A percentile compares a stretch with the other conserved stretches of the same genome.
These are phyloP conservation scores for Solanum sparsipilum DNA, from an alignment of 257 asterid species.

Conservation along the genomic window DNA sequence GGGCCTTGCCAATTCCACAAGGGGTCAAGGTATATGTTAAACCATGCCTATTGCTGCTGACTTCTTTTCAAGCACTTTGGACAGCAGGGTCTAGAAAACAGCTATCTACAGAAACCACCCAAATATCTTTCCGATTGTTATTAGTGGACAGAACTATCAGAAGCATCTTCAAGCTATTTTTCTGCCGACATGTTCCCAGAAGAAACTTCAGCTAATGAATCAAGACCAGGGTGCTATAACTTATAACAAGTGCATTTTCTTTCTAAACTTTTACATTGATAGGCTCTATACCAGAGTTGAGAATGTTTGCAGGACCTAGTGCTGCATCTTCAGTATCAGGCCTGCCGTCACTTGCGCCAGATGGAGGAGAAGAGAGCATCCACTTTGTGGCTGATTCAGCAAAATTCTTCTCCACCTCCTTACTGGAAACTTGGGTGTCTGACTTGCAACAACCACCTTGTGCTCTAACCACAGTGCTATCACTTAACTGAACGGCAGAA, in stretches of 20 bases:
- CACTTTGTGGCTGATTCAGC: background rate
- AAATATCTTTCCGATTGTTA: background rate
- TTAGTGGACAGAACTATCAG: background rate
- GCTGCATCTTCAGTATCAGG: background rate
- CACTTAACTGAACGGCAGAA: background rate
- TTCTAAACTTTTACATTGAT: background rate
- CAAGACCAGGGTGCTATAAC: background rate
- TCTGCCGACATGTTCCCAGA: background rate
- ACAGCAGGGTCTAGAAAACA: background rate
- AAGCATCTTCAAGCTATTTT: background rate
- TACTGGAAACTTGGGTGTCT: slow-evolving; percentile 1
- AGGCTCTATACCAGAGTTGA: background rate
- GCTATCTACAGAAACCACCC: background rate
- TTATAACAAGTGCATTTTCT: background rate
- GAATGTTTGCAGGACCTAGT: background rate
- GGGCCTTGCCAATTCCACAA: background rate
- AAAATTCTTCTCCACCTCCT: background rate
- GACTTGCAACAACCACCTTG: background rate
- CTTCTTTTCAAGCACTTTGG: slow-evolving; percentile 3
- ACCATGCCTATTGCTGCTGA: background rate
- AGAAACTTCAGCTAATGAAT: background rate
- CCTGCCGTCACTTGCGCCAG: background rate
- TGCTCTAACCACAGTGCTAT: background rate
- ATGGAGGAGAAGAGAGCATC: background rate
- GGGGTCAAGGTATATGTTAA: background rate